These are phyloP conservation scores for Clitopilus passeckerianus DNA, from an alignment of 768 basidiomycete species.

Conservation along the genomic window DNA sequence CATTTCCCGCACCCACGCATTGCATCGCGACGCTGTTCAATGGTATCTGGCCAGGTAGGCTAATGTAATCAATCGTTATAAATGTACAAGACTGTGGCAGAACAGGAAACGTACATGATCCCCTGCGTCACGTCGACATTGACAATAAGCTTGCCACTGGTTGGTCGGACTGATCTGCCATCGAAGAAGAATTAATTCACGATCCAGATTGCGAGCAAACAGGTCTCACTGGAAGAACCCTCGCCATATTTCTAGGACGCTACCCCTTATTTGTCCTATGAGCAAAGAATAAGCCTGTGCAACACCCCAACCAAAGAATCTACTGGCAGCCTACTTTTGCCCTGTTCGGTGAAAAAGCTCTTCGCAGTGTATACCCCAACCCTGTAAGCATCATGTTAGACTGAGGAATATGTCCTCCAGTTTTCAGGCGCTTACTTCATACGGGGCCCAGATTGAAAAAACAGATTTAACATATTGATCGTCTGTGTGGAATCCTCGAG, in stretches of 20 bases:
- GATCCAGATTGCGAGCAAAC: background rate
- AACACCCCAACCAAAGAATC: background rate
- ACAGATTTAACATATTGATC: slow-evolving; percentile 28
- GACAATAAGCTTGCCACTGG: slow-evolving; percentile 26
- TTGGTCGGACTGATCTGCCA: slow-evolving; percentile 36
- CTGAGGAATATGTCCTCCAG: background rate
- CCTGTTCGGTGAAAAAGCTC: slow-evolving; percentile 17
- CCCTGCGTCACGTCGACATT: slow-evolving; percentile 40
- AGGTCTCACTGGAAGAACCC: slow-evolving; percentile 36
- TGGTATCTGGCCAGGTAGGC: too few relatives aligned
- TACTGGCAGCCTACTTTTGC: slow-evolving; percentile 9
- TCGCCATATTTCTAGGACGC: slow-evolving; percentile 32
- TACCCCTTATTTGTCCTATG: slow-evolving; percentile 11
- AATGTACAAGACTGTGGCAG: too few relatives aligned
- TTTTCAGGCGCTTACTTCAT: background rate
- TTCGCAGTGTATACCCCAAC: slow-evolving; percentile 3
- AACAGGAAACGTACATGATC: slow-evolving; percentile 28
- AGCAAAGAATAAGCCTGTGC: background rate
- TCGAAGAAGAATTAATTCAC: background rate
- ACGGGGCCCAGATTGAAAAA: slow-evolving; percentile 22
- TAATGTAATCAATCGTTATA: too few relatives aligned
- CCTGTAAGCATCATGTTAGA: background rate
- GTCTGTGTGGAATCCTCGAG: slow-evolving; percentile 15
- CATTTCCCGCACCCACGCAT: slow-evolving; percentile 10
- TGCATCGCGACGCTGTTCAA: background rate